These are phyloP conservation scores for Trichoderma parareesei DNA, from an alignment of 495 filamentous ascomycete genomes.

Conservation along the genomic window DNA sequence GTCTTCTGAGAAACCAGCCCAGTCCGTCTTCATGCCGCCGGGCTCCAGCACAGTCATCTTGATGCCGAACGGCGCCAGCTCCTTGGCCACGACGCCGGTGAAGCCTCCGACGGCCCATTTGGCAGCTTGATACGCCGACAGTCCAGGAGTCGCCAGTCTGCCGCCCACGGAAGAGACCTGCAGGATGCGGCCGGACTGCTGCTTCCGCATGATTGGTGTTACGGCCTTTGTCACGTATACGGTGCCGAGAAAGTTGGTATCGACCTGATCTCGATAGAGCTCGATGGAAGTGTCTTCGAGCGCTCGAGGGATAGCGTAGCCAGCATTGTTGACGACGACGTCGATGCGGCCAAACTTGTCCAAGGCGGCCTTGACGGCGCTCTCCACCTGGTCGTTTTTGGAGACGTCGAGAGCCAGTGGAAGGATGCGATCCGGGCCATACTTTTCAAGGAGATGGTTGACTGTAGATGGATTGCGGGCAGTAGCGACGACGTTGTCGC, in stretches of 20 bases:
- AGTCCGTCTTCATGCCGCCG: slow-evolving; percentile 31
- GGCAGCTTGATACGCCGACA: slow-evolving; percentile 24
- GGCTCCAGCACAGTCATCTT: slow-evolving; percentile 25
- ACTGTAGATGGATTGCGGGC: slow-evolving; percentile 18
- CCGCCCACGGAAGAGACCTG: slow-evolving; percentile 24
- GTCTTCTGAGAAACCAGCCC: slow-evolving; percentile 25
- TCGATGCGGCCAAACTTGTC: slow-evolving; percentile 18
- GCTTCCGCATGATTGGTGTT: slow-evolving; percentile 25
- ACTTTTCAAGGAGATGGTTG: neutral
- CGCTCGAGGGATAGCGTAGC: slow-evolving; percentile 17
- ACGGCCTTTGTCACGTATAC: slow-evolving; percentile 26
- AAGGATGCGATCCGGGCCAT: slow-evolving; percentile 10
- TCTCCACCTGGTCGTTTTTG: slow-evolving; percentile 17
- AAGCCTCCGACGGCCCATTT: slow-evolving; percentile 27
- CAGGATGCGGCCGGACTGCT: slow-evolving; percentile 22
- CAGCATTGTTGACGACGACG: slow-evolving; percentile 18
- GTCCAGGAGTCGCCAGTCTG: slow-evolving; percentile 11
- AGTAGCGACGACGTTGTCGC: slow-evolving; percentile 41
- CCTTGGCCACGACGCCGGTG: slow-evolving; percentile 17
- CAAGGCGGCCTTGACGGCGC: slow-evolving; percentile 14
- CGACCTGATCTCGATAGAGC: slow-evolving; percentile 18
- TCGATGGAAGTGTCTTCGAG: slow-evolving; percentile 13
- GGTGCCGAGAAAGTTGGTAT: slow-evolving; percentile 32
- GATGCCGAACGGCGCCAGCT: slow-evolving; percentile 22
- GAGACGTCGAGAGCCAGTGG: slow-evolving; percentile 30